Evolutionary conservation across 768 basidiomycete species (phyloP).

Genomic region (Kwoniella europaea): DNA sequence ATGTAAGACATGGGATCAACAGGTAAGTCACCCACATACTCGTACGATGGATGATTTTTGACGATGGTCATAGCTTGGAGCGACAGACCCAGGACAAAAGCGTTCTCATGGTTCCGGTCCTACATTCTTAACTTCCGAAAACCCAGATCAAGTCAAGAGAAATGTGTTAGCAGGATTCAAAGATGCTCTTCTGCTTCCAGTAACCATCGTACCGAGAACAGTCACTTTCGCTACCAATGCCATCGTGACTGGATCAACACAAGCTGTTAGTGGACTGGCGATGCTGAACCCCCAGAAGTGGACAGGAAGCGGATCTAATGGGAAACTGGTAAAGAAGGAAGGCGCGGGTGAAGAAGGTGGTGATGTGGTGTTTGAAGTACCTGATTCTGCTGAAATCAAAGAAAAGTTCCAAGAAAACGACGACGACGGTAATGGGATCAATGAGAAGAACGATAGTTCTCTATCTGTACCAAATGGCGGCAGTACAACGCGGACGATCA

Average conservation of each 20-base stretch:
- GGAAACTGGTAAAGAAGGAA: constrained; percentile 30
- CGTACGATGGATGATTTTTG: constrained; percentile 7
- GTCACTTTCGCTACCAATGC: constrained; percentile 60
- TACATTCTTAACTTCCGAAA: constrained; percentile 80
- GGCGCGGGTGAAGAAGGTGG: constrained; percentile 35
- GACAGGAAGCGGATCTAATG: constrained; percentile 62
- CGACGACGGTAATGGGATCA: background rate
- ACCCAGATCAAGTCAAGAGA: constrained; percentile 88
- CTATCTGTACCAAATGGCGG: constrained; percentile 27
- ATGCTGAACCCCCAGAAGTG: constrained; percentile 91
- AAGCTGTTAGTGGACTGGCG: constrained; percentile 79
- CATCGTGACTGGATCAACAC: constrained; percentile 70
- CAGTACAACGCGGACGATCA: constrained; percentile 25
- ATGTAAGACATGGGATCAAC: constrained; percentile 77
- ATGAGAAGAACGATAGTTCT: constrained; percentile 11
- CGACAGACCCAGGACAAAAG: constrained; percentile 21
- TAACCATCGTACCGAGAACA: constrained; percentile 91
- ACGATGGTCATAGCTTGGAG: constrained; percentile 37
- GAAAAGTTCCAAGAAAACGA: constrained; percentile 18
- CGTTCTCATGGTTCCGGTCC: constrained; percentile 25
- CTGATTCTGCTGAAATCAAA: constrained; percentile 13
- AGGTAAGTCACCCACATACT: constrained; percentile 30
- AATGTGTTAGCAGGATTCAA: constrained; percentile 92
- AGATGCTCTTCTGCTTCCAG: constrained; percentile 83
- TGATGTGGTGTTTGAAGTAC: constrained; percentile 34